Base-by-base conservation (phyloP, 352 stramenopile species). In the Peronospora farinosa region DNA sequence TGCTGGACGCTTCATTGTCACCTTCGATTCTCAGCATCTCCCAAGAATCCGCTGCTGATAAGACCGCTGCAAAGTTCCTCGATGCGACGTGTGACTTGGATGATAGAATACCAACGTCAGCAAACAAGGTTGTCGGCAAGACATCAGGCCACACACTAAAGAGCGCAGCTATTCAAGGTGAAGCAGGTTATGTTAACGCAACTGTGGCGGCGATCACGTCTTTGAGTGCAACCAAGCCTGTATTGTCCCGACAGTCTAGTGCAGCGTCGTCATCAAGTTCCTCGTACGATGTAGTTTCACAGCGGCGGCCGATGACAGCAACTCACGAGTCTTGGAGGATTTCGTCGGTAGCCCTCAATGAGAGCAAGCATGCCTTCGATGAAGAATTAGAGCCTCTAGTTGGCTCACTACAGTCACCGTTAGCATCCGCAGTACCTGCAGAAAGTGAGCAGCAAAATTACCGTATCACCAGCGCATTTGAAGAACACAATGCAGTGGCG, bases 341-440 rank as follows among this genome's bases (percentile, higher is more conserved):
- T 21, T 66, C 46, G 31, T 45, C 51, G 5, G 30, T 66, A 6
- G 52, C 54, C 31, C 62, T 66, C 11, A 27, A 10, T 12, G 57
- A 62, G 25, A 62, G 52, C 28, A 62, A 61, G 12, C 57, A 66
- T 15, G 52, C 52, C 5, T 66, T 58, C 19, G 57, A 66, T 13
- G 57, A 66, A 44, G 57, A 66, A 16, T 46, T 53, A 7, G 52
- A 12, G 4, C 57, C 57, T 13, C n/a, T 62, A 30, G 30, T 36
- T 12, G 12, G 13, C 1, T 40, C 50, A 0, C 28, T 13, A 13
- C 4, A 23, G 23, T 54, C 52, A 13, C 52, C 57, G 4, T 33
- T 16, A 37, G 15, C 17, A 2, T 54, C n/a, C n/a, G n/a, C n/a
- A n/a, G n/a, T n/a, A n/a, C n/a, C 57, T 30, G 41, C 45, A 19